These are phyloP conservation scores for Alternaria solani DNA, from an alignment of 2,329 filamentous ascomycete species.

Conservation along the genomic window DNA sequence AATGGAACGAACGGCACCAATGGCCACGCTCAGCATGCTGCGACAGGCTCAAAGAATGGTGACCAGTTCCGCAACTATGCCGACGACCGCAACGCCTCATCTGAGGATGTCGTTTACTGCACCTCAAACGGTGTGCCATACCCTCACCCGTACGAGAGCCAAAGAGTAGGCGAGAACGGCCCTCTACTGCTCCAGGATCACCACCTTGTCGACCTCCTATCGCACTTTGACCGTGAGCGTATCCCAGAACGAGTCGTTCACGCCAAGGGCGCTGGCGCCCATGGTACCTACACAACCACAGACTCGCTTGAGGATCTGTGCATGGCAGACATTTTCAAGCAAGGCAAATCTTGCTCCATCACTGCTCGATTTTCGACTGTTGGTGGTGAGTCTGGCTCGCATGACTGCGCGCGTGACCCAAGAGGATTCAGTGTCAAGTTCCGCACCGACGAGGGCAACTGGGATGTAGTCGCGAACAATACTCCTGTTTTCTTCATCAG, in stretches of 20 bases:
- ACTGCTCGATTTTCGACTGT: constrained; percentile 78
- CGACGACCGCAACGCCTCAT: constrained; percentile 55
- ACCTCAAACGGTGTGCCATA: constrained; percentile 66
- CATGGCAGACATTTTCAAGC: constrained; percentile 59
- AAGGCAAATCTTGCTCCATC: constrained; percentile 74
- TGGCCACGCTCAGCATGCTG: constrained; percentile 20
- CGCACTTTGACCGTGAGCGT: constrained; percentile 60
- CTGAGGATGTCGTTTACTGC: constrained; percentile 61
- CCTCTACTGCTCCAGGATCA: constrained; percentile 65
- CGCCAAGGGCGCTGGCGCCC: constrained; percentile 59
- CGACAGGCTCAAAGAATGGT: constrained; percentile 43
- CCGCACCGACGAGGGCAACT: constrained; percentile 76
- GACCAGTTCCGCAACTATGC: constrained; percentile 54
- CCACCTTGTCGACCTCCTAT: constrained; percentile 59
- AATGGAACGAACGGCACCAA: constrained; percentile 11
- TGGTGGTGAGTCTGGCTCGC: constrained; percentile 74
- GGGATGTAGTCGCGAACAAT: constrained; percentile 76
- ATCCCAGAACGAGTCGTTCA: constrained; percentile 62
- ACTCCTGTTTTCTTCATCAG: constrained; percentile 79
- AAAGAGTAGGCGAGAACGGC: constrained; percentile 65
- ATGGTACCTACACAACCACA: constrained; percentile 59
- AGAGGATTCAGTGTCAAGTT: constrained; percentile 78
- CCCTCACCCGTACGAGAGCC: constrained; percentile 66
- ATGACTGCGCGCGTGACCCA: constrained; percentile 76
- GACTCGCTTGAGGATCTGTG: constrained; percentile 57